A percentile compares a stretch with the other conserved stretches of the same genome.
Conservation (phyloP, 164 flowering plant species). For the Litsea cubeba region DNA sequence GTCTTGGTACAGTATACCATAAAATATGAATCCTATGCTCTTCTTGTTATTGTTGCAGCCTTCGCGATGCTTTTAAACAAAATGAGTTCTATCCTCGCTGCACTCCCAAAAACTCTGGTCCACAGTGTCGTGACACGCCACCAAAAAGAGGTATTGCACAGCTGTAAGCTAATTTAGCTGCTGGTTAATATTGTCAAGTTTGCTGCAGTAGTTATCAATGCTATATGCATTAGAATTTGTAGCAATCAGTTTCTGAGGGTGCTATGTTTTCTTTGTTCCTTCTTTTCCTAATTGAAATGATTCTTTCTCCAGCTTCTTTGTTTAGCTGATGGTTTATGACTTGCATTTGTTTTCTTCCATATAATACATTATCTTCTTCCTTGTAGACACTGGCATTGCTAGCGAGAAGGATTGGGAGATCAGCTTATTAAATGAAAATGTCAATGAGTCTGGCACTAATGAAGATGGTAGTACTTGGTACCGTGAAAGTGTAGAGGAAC, state of each 20-base stretch:
- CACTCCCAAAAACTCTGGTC: constrained; percentile 64
- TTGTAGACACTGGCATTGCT: constrained; percentile 91
- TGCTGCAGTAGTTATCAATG: not conserved
- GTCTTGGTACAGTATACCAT: not conserved
- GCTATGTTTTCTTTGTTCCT: not conserved
- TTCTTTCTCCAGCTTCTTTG: not conserved
- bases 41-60: constrained; percentile 29
- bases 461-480: constrained; percentile 96
- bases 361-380: not conserved
- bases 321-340: not conserved
- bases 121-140: constrained; percentile 89
- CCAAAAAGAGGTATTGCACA: constrained; percentile 78
- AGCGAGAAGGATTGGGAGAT: constrained; percentile 96
- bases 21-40: no score
- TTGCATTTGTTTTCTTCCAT: not conserved
- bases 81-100: constrained; percentile 72
- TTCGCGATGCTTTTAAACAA: constrained; percentile 44
- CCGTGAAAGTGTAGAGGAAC: constrained; percentile 80
- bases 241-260: not conserved
- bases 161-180: not conserved
- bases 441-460: constrained; percentile 77
- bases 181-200: not conserved
- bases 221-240: not conserved
- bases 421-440: constrained; percentile 59
- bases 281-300: not conserved